Conservation (phyloP, 441 rosid species). For the Gossypium schwendimanii region DNA sequence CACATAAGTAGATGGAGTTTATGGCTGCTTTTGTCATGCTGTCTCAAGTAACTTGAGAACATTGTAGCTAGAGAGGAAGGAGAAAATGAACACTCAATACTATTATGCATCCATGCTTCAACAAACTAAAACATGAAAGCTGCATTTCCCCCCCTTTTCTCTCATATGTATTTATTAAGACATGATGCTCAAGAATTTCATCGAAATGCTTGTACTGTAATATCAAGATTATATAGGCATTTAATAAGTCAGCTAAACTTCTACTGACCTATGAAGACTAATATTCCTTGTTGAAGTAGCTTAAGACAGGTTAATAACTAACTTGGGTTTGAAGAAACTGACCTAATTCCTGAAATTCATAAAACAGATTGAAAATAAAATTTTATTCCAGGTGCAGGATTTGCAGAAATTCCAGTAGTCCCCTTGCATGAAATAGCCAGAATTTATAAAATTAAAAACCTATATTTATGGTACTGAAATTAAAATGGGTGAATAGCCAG, state of each 20-base stretch:
- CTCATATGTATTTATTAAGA: neutral
- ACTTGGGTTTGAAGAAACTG: neutral
- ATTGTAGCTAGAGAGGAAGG: neutral
- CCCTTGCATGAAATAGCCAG: neutral
- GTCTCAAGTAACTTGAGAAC: slow-evolving; percentile 1
- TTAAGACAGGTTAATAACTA: neutral
- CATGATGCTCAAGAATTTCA: neutral
- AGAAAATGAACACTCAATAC: neutral
- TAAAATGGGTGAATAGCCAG: neutral
- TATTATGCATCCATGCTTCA: neutral
- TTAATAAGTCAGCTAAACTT: neutral
- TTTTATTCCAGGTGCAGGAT: neutral
- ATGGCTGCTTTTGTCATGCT: neutral
- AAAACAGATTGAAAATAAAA: neutral
- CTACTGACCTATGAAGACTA: slow-evolving; percentile 1
- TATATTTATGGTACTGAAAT: neutral
- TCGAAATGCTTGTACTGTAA: neutral
- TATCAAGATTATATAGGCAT: neutral
- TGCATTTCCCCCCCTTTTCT: neutral
- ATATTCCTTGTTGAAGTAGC: neutral
- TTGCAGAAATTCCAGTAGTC: neutral
- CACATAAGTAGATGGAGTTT: neutral
- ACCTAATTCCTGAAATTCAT: neutral
- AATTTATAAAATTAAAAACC: neutral
- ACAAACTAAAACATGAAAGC: neutral